Conservation (phyloP, 164 flowering plant species). For the Tetrastigma voinierianum region DNA sequence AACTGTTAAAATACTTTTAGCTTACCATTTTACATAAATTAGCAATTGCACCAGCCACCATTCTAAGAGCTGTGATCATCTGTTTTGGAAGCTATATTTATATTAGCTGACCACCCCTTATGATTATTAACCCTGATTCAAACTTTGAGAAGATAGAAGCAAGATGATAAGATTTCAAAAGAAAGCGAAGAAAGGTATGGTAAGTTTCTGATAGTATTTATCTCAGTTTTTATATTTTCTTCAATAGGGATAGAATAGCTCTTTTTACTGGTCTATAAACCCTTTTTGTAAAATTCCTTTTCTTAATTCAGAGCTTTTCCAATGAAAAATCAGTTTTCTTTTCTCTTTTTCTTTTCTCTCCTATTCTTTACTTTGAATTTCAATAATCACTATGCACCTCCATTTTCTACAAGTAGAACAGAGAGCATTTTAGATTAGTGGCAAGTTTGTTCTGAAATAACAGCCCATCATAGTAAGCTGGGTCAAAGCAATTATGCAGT, state of each 20-base stretch:
- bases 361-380: no score
- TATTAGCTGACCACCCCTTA: constrained; percentile 70
- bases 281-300: no score
- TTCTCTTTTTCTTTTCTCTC: no score
- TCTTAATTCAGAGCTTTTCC: no score
- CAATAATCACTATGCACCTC: not conserved
- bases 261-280: no score
- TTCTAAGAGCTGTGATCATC: constrained; percentile 86
- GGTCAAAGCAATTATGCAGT: no score
- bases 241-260: no score
- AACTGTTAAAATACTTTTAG: not conserved
- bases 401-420: not conserved
- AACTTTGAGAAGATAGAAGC: constrained; percentile 34
- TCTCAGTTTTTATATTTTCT: no score
- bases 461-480: no score
- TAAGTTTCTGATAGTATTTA: not conserved
- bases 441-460: no score
- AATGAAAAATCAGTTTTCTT: no score
- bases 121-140: constrained; percentile 70
- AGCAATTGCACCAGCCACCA: constrained; percentile 98
- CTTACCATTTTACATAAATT: constrained; percentile 94
- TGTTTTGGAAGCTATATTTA: constrained; percentile 60
- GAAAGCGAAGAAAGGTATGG: not conserved
- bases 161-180: not conserved
- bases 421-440: not conserved